Evolutionary conservation across 805 yeast species (phyloP).

Genomic region (Wickerhamomyces rabaulensis): DNA sequence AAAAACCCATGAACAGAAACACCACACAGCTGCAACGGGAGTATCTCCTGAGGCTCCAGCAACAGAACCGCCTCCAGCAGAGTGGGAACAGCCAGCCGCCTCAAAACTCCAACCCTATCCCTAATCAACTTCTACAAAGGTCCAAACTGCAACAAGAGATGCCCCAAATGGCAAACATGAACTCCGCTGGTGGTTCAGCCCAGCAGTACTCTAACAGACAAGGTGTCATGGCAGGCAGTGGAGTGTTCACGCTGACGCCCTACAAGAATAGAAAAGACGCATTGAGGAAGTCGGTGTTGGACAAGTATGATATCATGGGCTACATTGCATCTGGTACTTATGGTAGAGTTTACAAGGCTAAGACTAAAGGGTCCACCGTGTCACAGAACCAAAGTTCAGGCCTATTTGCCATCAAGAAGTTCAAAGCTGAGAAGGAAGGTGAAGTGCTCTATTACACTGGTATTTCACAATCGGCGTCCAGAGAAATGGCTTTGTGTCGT

Average conservation of each 20-base stretch:
- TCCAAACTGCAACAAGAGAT: background rate
- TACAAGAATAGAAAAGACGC: slow-evolving; percentile 62
- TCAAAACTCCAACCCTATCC: background rate
- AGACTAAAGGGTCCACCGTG: slow-evolving; percentile 29
- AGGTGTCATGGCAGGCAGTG: slow-evolving; percentile 42
- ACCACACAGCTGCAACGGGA: slow-evolving; percentile 9
- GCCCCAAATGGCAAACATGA: background rate
- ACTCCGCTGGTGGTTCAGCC: background rate
- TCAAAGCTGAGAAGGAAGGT: slow-evolving; percentile 89
- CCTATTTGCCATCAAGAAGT: slow-evolving; percentile 80
- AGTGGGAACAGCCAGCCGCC: background rate
- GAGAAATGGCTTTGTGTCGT: slow-evolving; percentile 94
- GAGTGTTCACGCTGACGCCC: slow-evolving; percentile 50
- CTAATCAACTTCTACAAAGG: background rate
- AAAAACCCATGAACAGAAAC: background rate
- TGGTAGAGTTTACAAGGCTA: slow-evolving; percentile 91
- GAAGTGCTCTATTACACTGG: slow-evolving; percentile 90
- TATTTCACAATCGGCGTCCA: slow-evolving; percentile 89
- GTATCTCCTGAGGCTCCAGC: slow-evolving; percentile 8
- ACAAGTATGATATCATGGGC: slow-evolving; percentile 82
- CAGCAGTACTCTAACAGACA: slow-evolving; percentile 1
- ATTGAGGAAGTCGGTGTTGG: slow-evolving; percentile 66
- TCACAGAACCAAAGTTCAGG: slow-evolving; percentile 9
- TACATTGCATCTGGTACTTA: slow-evolving; percentile 98
- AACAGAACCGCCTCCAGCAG: slow-evolving; percentile 1